Percentiles rank a stretch among this genome's conserved stretches.
Conservation (phyloP, 345 rosid genomes). For the Dimocarpus longan region DNA sequence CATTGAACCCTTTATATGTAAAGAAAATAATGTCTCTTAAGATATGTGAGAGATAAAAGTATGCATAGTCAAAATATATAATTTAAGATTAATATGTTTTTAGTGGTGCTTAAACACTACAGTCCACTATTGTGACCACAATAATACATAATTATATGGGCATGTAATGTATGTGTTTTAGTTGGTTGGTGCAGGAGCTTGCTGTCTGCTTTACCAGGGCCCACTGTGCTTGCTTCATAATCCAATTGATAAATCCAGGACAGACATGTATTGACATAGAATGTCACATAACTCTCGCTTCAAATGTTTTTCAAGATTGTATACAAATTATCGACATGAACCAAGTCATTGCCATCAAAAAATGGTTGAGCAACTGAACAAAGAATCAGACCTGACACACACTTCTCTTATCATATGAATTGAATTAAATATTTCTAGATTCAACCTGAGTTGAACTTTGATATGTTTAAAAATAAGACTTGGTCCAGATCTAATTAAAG, state of each 20-base stretch:
- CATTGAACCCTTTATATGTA: too few species aligned
- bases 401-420: too few species aligned
- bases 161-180: constrained; percentile 12
- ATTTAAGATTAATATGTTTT: constrained; percentile 14
- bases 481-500: neutral
- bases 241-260: constrained; percentile 11
- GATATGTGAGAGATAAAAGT: too few species aligned
- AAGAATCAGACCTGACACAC: neutral
- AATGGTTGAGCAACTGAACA: neutral
- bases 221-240: constrained; percentile 28
- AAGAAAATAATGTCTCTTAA: too few species aligned
- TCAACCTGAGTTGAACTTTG: neutral
- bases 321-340: neutral
- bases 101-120: neutral
- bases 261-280: neutral
- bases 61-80: neutral
- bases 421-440: too few species aligned
- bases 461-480: neutral
- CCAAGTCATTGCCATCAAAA: neutral
- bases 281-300: neutral
- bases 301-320: constrained; percentile 12
- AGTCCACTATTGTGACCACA: neutral
- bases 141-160: neutral
- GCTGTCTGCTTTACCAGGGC: constrained; percentile 19
- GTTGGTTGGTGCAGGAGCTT: constrained; percentile 36